Conservation (phyloP, 2,329 filamentous ascomycete genomes). For the Ophiostoma pallidulum region DNA sequence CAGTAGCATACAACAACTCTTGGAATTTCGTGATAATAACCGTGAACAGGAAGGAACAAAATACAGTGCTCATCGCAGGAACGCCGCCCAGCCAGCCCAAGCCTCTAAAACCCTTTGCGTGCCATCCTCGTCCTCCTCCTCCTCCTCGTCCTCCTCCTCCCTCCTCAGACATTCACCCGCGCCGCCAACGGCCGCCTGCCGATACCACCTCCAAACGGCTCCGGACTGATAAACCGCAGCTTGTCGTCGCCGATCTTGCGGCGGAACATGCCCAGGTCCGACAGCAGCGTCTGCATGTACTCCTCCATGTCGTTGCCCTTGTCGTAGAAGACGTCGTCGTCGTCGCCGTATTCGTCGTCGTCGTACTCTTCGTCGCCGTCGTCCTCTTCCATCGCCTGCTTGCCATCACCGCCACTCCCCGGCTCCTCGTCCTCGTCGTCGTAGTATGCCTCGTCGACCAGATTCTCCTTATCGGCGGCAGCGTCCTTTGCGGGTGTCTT, state of each 20-base stretch:
- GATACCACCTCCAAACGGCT: constrained; percentile 18
- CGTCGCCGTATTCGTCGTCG: constrained; percentile 35
- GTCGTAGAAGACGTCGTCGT: constrained; percentile 34
- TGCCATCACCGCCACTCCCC: too few species aligned
- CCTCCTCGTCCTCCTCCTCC: too few species aligned
- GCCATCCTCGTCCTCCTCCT: too few species aligned
- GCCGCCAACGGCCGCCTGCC: constrained; percentile 42
- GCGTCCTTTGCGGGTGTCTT: too few species aligned
- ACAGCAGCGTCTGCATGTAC: constrained; percentile 75
- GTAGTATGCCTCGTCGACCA: constrained; percentile 20
- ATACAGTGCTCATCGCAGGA: too few species aligned
- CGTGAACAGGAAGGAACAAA: too few species aligned
- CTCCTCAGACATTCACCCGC: constrained; percentile 27
- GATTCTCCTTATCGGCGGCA: constrained; percentile 20
- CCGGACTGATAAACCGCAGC: constrained; percentile 58
- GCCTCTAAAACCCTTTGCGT: too few species aligned
- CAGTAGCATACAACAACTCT: too few species aligned
- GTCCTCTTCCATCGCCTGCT: constrained; percentile 27
- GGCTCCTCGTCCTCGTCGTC: constrained; percentile 19
- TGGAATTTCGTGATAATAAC: too few species aligned
- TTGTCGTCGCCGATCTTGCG: constrained; percentile 81
- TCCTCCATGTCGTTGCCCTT: constrained; percentile 61
- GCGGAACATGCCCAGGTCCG: constrained; percentile 70
- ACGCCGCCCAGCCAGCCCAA: background rate
- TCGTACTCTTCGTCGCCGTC: constrained; percentile 53